phyloP scores from a whole-genome alignment of 176 grass and related monocot species.

The Bolboschoenus planiculmis region DNA sequence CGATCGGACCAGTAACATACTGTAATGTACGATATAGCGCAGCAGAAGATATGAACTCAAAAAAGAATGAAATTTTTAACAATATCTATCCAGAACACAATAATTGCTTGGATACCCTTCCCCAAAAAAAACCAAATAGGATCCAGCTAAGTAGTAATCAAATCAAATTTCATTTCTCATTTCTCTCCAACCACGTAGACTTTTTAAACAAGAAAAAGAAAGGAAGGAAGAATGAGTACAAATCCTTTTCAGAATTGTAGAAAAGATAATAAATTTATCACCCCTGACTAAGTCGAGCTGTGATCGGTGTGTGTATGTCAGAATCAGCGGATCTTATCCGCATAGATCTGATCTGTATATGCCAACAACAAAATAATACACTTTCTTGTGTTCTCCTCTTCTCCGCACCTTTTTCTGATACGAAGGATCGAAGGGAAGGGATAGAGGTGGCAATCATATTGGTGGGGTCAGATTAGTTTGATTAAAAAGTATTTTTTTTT shows the following conservation, averaged over 20 bases:
- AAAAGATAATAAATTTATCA: conserved; percentile 9
- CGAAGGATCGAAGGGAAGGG: too few species aligned
- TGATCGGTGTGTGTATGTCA: neutral
- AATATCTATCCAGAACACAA: neutral
- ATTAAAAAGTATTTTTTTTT: too few species aligned
- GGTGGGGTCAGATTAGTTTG: too few species aligned
- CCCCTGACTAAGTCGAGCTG: neutral
- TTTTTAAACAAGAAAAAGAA: neutral
- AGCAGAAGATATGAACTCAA: too few species aligned
- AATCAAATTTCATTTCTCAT: neutral
- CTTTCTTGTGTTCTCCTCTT: neutral
- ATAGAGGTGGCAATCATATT: too few species aligned
- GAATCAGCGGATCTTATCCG: conserved; percentile 22
- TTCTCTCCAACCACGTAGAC: neutral
- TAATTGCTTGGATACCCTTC: neutral
- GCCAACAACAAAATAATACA: conserved; percentile 20
- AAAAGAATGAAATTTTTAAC: neutral
- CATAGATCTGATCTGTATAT: conserved; percentile 12
- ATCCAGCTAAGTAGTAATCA: neutral
- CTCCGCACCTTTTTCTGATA: neutral
- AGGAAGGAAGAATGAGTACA: neutral
- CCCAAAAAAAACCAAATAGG: neutral
- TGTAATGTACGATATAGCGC: too few species aligned
- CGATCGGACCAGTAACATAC: too few species aligned
- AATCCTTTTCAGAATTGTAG: neutral